These are phyloP conservation scores for Globisporangium spinosum DNA, from an alignment of 352 stramenopile genomes.

Conservation along the genomic window DNA sequence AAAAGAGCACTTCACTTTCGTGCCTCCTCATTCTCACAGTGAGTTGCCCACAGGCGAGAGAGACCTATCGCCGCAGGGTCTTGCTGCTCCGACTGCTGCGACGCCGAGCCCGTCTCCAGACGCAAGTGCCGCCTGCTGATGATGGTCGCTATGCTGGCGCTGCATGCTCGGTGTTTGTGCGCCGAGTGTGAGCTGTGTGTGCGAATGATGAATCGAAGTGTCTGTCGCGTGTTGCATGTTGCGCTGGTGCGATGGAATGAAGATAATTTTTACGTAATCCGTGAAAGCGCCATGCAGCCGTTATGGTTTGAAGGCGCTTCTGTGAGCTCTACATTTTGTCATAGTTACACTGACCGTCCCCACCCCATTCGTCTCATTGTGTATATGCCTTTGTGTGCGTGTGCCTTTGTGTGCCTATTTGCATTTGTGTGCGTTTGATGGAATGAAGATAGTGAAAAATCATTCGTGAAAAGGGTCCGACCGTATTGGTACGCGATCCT, in stretches of 20 bases:
- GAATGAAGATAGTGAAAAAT: slow-evolving; percentile 46
- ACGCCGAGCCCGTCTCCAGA: neutral
- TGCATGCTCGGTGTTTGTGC: neutral
- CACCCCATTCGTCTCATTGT: neutral
- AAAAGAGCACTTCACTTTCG: too few relatives aligned
- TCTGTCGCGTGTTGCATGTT: neutral
- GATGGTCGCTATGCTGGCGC: neutral
- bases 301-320: slow-evolving; percentile 23
- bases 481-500: slow-evolving; percentile 42
- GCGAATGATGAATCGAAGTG: neutral
- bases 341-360: slow-evolving; percentile 62
- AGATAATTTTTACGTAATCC: slow-evolving; percentile 19
- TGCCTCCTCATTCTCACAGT: neutral
- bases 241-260: slow-evolving; percentile 17
- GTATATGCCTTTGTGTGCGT: neutral
- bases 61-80: neutral
- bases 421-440: slow-evolving; percentile 21
- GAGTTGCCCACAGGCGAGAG: neutral
- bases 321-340: slow-evolving; percentile 45
- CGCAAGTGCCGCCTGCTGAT: neutral
- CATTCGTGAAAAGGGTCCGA: slow-evolving; percentile 41
- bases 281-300: slow-evolving; percentile 22
- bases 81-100: neutral
- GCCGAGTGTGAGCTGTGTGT: neutral
- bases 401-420: neutral